Conservation (phyloP, 2,329 filamentous ascomycete species). For the Microsporum canis region DNA sequence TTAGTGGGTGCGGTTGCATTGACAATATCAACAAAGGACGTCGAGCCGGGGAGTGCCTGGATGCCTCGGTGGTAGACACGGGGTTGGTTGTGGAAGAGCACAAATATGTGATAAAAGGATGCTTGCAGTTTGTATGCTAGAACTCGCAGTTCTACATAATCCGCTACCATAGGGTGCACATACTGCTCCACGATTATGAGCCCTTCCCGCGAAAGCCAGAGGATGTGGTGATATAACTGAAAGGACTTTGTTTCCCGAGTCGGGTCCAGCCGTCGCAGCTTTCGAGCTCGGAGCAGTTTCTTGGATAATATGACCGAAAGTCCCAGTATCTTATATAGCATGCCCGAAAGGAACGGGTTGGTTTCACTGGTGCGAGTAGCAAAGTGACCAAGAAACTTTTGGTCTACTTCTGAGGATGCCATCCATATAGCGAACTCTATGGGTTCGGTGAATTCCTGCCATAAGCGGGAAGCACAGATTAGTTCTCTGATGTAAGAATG, state of each 20-base stretch:
- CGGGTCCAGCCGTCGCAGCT: constrained; percentile 68
- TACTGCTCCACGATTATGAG: constrained; percentile 75
- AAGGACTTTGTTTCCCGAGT: constrained; percentile 68
- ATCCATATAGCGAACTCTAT: constrained; percentile 44
- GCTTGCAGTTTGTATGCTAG: constrained; percentile 84
- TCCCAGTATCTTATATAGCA: constrained; percentile 83
- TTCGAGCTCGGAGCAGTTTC: constrained; percentile 71
- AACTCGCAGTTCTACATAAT: constrained; percentile 73
- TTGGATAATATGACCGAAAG: constrained; percentile 78
- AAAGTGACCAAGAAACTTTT: constrained; percentile 87
- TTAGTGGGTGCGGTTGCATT: constrained; percentile 23
- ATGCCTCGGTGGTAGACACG: constrained; percentile 54
- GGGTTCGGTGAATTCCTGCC: constrained; percentile 22
- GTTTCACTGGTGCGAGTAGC: constrained; percentile 67
- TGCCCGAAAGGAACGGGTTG: constrained; percentile 61
- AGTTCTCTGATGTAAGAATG: constrained; percentile 8
- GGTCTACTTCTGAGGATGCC: constrained; percentile 94
- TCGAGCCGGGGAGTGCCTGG: constrained; percentile 26
- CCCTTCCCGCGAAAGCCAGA: constrained; percentile 91
- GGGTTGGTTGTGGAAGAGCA: constrained; percentile 87
- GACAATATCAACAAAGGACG: constrained; percentile 18
- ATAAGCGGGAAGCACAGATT: constrained; percentile 13
- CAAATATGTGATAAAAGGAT: constrained; percentile 93
- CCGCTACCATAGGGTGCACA: constrained; percentile 71
- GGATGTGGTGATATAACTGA: constrained; percentile 77